Conservation (phyloP, 2,329 filamentous ascomycete species). For the Zasmidium cellare region DNA sequence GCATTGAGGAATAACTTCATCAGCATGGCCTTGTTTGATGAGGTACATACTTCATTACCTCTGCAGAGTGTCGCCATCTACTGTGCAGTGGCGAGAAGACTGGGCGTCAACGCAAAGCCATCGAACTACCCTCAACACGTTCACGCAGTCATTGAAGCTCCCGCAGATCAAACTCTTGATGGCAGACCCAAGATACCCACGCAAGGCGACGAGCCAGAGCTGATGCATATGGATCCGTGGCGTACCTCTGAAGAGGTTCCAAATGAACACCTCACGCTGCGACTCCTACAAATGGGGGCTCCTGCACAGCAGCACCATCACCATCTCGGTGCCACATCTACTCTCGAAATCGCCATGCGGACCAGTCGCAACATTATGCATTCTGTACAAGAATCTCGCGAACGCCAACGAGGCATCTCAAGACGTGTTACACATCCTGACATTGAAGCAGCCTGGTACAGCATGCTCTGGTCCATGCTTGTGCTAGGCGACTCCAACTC, state of each 20-base stretch:
- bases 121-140: conserved; percentile 85
- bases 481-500: conserved; percentile 37
- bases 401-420: conserved; percentile 21
- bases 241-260: conserved; percentile 67
- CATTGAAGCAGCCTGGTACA: conserved; percentile 65
- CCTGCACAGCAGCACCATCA: conserved; percentile 39
- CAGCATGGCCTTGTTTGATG: conserved; percentile 72
- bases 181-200: conserved; percentile 31
- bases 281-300: conserved; percentile 48
- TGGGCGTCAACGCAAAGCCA: conserved; percentile 75
- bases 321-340: conserved; percentile 66
- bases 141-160: conserved; percentile 70
- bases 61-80: conserved; percentile 86
- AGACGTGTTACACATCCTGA: conserved; percentile 44
- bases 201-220: conserved; percentile 38
- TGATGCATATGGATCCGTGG: conserved; percentile 78
- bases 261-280: conserved; percentile 60
- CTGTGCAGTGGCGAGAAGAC: conserved; percentile 71
- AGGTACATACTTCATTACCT: conserved; percentile 76
- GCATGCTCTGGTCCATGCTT: conserved; percentile 69
- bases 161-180: conserved; percentile 46
- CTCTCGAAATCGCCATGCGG: conserved; percentile 69
- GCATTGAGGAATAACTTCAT: conserved; percentile 86
- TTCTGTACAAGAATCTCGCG: conserved; percentile 58
- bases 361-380: conserved; percentile 79